phyloP scores from a whole-genome alignment of 805 yeast genomes.

The Zygosaccharomyces rouxii region DNA sequence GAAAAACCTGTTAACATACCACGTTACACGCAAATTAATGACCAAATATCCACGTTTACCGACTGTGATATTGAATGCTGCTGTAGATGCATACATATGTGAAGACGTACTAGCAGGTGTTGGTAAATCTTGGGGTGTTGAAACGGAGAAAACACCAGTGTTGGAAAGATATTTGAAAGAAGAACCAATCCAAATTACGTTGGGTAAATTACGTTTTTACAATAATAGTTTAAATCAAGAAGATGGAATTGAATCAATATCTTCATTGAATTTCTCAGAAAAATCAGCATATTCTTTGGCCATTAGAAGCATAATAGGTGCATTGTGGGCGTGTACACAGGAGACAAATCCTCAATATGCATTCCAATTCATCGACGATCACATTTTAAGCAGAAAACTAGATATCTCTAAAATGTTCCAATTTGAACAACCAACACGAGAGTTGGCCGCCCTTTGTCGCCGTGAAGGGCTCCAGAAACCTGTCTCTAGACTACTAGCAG shows the following conservation, averaged over 20 bases:
- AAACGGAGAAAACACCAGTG: conserved; percentile 60
- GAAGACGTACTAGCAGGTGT: conserved; percentile 58
- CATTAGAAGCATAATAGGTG: conserved; percentile 80
- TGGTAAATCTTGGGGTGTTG: conserved; percentile 86
- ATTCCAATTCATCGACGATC: conserved; percentile 63
- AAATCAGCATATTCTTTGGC: conserved; percentile 52
- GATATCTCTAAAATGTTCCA: conserved; percentile 70
- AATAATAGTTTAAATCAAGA: conserved; percentile 32
- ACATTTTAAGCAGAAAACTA: conserved; percentile 77
- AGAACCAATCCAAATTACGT: conserved; percentile 60
- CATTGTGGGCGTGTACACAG: conserved; percentile 61
- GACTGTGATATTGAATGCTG: conserved; percentile 64
- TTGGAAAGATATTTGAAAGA: conserved; percentile 63
- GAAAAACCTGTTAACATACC: conserved; percentile 65
- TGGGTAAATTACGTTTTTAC: conserved; percentile 63
- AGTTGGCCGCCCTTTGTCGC: conserved; percentile 69
- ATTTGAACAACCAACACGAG: conserved; percentile 82
- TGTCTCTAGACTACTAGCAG: conserved; percentile 78
- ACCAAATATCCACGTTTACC: conserved; percentile 88
- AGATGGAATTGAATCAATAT: conserved; percentile 48
- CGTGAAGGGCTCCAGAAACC: conserved; percentile 73
- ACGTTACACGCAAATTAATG: conserved; percentile 68
- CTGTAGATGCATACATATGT: conserved; percentile 73
- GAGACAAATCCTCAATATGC: conserved; percentile 50
- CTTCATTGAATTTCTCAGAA: conserved; percentile 37